Percentiles rank a stretch among this genome's conserved stretches.
Conservation (phyloP, 2,329 filamentous ascomycete genomes). For the Curvularia hawaiiensis region DNA sequence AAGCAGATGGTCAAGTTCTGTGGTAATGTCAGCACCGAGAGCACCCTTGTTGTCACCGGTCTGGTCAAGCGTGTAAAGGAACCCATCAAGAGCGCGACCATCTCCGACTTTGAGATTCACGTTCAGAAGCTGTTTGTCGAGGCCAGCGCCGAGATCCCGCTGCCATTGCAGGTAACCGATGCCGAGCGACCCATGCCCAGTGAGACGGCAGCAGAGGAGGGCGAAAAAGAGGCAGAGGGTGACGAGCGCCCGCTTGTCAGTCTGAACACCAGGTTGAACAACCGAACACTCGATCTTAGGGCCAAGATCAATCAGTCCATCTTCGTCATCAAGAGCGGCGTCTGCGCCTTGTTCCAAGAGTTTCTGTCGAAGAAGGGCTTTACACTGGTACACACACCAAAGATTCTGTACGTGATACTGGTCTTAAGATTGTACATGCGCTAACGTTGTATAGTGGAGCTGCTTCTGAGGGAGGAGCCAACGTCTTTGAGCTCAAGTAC, state of each 20-base stretch:
- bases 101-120: slow-evolving; percentile 84
- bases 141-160: slow-evolving; percentile 63
- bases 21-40: slow-evolving; percentile 75
- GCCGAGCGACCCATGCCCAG: slow-evolving; percentile 56
- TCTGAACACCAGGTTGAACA: slow-evolving; percentile 85
- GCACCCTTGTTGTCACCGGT: slow-evolving; percentile 81
- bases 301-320: slow-evolving; percentile 90
- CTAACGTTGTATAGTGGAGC: slow-evolving; percentile 58
- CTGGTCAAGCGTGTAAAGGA: slow-evolving; percentile 81
- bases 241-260: slow-evolving; percentile 72
- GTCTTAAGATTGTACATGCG: neutral
- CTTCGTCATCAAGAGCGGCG: slow-evolving; percentile 71
- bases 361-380: slow-evolving; percentile 79
- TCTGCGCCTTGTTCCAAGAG: slow-evolving; percentile 73
- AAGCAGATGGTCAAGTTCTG: slow-evolving; percentile 97
- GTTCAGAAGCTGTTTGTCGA: slow-evolving; percentile 83
- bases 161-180: slow-evolving; percentile 65
- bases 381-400: slow-evolving; percentile 85
- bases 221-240: slow-evolving; percentile 58
- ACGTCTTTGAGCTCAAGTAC: slow-evolving; percentile 89
- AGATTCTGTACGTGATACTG: slow-evolving; percentile 47
- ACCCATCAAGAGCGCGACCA: slow-evolving; percentile 84
- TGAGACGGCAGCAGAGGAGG: slow-evolving; percentile 54
- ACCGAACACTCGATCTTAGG: slow-evolving; percentile 90
- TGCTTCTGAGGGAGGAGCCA: slow-evolving; percentile 89